These are phyloP conservation scores for Gossypium davidsonii DNA, from an alignment of 441 rosid species.

Conservation along the genomic window DNA sequence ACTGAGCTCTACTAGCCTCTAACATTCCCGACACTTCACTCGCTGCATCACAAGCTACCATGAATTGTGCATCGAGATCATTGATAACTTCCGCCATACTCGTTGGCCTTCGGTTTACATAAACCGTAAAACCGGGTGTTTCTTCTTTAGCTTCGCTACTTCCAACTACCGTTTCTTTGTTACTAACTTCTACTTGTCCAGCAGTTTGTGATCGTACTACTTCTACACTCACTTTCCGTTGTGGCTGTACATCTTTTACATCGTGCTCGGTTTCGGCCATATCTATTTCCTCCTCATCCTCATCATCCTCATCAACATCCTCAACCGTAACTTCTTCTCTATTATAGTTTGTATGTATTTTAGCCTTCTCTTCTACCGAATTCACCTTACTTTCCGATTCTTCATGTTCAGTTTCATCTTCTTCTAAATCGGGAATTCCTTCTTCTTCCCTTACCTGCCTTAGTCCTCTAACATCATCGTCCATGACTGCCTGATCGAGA, in stretches of 20 bases:
- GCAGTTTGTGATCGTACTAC: constrained; percentile 40
- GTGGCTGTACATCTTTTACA: constrained; percentile 29
- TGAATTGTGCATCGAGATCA: constrained; percentile 84
- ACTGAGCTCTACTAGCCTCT: constrained; percentile 78
- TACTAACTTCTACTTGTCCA: constrained; percentile 47
- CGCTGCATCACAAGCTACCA: constrained; percentile 56
- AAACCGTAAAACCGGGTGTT: constrained; percentile 80
- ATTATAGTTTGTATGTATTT: constrained; percentile 22
- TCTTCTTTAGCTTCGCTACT: constrained; percentile 41
- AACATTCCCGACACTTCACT: constrained; percentile 68
- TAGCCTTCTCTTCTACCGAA: constrained; percentile 28
- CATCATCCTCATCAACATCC: constrained; percentile 60
- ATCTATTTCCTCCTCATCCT: constrained; percentile 43
- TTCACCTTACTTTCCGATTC: constrained; percentile 30
- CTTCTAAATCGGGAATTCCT: constrained; percentile 95
- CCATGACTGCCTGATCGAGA: constrained; percentile 52
- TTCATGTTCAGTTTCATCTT: constrained; percentile 71
- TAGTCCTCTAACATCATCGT: constrained; percentile 75
- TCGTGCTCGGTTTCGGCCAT: constrained; percentile 34
- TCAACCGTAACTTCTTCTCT: constrained; percentile 75
- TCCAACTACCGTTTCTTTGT: constrained; percentile 48
- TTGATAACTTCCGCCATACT: constrained; percentile 89
- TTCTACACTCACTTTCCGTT: constrained; percentile 39
- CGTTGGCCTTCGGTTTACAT: constrained; percentile 85
- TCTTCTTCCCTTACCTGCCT: constrained; percentile 95